A percentile compares a stretch with the other conserved stretches of the same genome.
Evolutionary conservation across 2,329 filamentous ascomycete genomes (phyloP).

Genomic region (Fonsecaea monophora): DNA sequence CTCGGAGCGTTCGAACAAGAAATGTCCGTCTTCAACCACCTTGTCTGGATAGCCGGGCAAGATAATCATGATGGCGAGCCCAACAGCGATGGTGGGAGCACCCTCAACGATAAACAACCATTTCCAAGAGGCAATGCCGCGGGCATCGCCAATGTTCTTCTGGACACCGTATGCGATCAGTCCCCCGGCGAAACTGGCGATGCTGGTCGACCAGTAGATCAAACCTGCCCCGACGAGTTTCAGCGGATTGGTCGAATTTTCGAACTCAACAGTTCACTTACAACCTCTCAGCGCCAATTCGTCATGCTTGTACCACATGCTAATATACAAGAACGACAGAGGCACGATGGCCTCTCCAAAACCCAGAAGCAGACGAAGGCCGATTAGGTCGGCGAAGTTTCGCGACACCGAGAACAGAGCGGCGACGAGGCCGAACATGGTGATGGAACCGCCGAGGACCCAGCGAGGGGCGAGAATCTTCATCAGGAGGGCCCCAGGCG

Average conservation of each 20-base stretch:
- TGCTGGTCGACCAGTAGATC: slow-evolving; percentile 48
- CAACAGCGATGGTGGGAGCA: slow-evolving; percentile 66
- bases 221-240: slow-evolving; percentile 56
- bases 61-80: slow-evolving; percentile 62
- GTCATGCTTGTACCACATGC: slow-evolving; percentile 24
- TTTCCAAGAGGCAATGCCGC: slow-evolving; percentile 64
- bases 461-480: slow-evolving; percentile 43
- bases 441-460: slow-evolving; percentile 43
- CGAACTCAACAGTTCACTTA: background rate
- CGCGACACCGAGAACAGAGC: slow-evolving; percentile 55
- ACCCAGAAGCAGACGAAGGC: slow-evolving; percentile 21
- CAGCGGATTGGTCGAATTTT: background rate
- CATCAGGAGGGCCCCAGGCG: slow-evolving; percentile 44
- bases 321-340: slow-evolving; percentile 11
- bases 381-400: slow-evolving; percentile 51
- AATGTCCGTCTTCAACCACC: slow-evolving; percentile 8
- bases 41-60: slow-evolving; percentile 69
- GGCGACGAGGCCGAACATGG: slow-evolving; percentile 42
- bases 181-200: slow-evolving; percentile 75
- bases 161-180: slow-evolving; percentile 70
- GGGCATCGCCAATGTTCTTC: slow-evolving; percentile 60
- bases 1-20: slow-evolving; percentile 12
- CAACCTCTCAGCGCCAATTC: slow-evolving; percentile 19
- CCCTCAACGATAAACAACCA: slow-evolving; percentile 76
- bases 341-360: slow-evolving; percentile 23